Conservation (phyloP, 495 filamentous ascomycete genomes). For the Penicillium nucicola region DNA sequence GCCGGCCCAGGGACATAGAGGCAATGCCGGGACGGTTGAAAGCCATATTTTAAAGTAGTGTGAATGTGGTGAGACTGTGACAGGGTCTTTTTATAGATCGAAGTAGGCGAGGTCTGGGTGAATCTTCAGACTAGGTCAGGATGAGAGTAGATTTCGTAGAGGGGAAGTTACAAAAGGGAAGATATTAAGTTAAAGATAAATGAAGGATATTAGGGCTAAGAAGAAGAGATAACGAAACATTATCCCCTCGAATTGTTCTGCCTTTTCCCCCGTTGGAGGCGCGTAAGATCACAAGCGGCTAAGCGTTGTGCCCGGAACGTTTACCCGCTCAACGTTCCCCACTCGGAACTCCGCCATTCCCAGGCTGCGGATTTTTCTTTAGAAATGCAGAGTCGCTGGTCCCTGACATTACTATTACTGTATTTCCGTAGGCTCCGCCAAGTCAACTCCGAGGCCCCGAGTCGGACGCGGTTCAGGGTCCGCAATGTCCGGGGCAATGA, state of each 20-base stretch:
- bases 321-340: slow-evolving; percentile 11
- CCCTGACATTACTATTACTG: background rate
- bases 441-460: background rate
- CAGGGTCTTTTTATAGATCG: background rate
- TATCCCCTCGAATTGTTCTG: slow-evolving; percentile 16
- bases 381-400: background rate
- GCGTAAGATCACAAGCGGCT: slow-evolving; percentile 9
- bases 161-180: background rate
- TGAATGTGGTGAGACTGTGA: background rate
- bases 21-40: slow-evolving; percentile 52
- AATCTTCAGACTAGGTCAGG: background rate
- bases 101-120: background rate
- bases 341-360: background rate
- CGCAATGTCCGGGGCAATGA: background rate
- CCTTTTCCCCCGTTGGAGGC: background rate
- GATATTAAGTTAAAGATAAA: background rate
- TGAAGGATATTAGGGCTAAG: background rate
- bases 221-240: slow-evolving; percentile 11
- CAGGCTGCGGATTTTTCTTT: background rate
- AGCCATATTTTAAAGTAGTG: slow-evolving; percentile 25
- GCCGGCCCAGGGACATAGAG: slow-evolving; percentile 72
- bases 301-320: slow-evolving; percentile 7
- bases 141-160: no score
- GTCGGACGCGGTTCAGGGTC: background rate
- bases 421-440: background rate